Conservation (phyloP, 2,329 filamentous ascomycete genomes). For the Stagonosporopsis vannaccii region DNA sequence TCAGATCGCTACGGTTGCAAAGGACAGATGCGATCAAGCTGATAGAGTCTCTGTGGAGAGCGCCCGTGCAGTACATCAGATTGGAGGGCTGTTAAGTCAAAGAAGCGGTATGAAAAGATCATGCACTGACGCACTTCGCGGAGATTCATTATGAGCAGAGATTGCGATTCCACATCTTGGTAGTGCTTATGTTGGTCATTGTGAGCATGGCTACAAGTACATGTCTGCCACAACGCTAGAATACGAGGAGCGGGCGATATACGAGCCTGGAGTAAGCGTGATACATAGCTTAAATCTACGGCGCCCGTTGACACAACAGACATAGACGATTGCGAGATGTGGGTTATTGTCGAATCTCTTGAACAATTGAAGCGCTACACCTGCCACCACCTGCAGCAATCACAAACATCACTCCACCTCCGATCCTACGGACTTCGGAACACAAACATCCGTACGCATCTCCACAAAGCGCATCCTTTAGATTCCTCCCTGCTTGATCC, state of each 20-base stretch:
- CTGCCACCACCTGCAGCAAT: not conserved
- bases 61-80: not conserved
- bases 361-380: not conserved
- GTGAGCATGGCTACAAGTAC: not conserved
- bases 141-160: not conserved
- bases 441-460: not conserved
- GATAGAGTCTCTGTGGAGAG: not conserved
- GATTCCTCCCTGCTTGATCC: constrained; percentile 1
- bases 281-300: too few species aligned
- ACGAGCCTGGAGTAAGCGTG: not conserved
- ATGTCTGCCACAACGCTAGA: not conserved
- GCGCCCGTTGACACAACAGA: not conserved
- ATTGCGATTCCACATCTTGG: not conserved
- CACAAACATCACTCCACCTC: not conserved
- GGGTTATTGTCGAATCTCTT: not conserved
- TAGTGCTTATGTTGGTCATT: not conserved
- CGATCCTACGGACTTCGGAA: not conserved
- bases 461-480: not conserved
- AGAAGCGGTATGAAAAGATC: not conserved
- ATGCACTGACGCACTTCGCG: not conserved
- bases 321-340: too few species aligned
- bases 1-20: not conserved
- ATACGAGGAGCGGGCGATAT: not conserved
- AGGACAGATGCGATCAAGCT: not conserved
- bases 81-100: not conserved